Conservation (phyloP, 2,329 filamentous ascomycete species). For the Laburnicola sp. region DNA sequence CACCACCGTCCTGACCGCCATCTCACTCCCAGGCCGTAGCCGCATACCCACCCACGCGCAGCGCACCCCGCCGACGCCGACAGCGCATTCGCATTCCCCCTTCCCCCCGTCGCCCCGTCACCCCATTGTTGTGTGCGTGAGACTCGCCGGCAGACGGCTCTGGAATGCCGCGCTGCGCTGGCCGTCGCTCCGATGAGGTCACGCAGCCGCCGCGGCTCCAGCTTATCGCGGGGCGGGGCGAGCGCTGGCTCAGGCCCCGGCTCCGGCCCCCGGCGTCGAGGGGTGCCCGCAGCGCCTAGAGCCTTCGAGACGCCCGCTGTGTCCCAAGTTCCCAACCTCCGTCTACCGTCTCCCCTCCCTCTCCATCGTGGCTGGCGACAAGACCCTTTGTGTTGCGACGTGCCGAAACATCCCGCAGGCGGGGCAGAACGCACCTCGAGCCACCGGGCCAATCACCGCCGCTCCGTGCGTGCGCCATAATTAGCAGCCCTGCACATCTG, state of each 20-base stretch:
- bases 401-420: conserved; percentile 7
- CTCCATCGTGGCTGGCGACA: background rate
- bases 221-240: background rate
- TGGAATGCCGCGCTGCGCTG: conserved; percentile 4
- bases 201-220: conserved; percentile 5
- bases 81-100: background rate
- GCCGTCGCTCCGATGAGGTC: conserved; percentile 4
- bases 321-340: conserved; percentile 15
- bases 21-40: conserved; percentile 1
- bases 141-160: background rate
- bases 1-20: conserved; percentile 16
- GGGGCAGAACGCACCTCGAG: background rate
- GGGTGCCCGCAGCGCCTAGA: background rate
- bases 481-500: conserved; percentile 10
- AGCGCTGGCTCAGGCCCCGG: background rate
- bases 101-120: too few relatives aligned
- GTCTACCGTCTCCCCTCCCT: background rate
- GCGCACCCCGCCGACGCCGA: conserved; percentile 6
- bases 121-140: background rate
- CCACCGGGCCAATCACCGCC: conserved; percentile 10
- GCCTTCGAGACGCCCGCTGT: conserved; percentile 15
- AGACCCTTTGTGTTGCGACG: conserved; percentile 4
- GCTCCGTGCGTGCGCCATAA: conserved; percentile 11
- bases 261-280: background rate
- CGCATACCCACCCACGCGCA: conserved; percentile 2